Conservation (phyloP, 495 filamentous ascomycete species). For the Amphirosellinia nigrospora region DNA sequence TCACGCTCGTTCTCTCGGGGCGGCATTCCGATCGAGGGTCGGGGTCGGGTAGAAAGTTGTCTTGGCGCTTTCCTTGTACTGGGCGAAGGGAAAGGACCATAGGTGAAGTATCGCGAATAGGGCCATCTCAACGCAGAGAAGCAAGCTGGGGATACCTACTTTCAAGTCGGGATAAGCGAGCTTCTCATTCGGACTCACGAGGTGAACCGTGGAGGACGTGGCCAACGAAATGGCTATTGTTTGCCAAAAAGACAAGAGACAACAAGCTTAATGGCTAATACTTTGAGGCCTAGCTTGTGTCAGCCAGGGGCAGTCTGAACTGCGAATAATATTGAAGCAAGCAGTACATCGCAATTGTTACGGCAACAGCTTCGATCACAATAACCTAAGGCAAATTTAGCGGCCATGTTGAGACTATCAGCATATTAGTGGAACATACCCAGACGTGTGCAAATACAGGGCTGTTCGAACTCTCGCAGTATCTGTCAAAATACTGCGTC, state of each 20-base stretch:
- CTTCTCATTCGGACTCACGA: conserved; percentile 64
- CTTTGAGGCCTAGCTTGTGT: conserved; percentile 81
- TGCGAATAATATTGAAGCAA: conserved; percentile 90
- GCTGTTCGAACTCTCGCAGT: conserved; percentile 79
- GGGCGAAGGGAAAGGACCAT: conserved; percentile 80
- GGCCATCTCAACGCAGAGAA: conserved; percentile 89
- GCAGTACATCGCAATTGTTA: conserved; percentile 90
- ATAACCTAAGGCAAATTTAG: conserved; percentile 56
- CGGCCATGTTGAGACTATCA: conserved; percentile 11
- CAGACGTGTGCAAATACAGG: conserved; percentile 85
- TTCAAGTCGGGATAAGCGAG: conserved; percentile 77
- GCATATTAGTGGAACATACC: conserved; percentile 54
- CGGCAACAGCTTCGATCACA: conserved; percentile 71
- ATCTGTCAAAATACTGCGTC: conserved; percentile 69
- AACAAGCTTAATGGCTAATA: conserved; percentile 88
- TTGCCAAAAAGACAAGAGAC: conserved; percentile 96
- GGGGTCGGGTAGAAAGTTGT: conserved; percentile 44
- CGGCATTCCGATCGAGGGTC: conserved; percentile 30
- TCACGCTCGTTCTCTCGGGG: conserved; percentile 58
- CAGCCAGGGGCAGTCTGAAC: conserved; percentile 68
- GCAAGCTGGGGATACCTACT: conserved; percentile 76
- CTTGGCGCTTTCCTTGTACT: conserved; percentile 59
- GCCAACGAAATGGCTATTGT: conserved; percentile 72
- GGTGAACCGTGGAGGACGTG: conserved; percentile 60
- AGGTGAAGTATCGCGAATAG: conserved; percentile 80